These are phyloP conservation scores for Ceratobasidium sp. DNA, from an alignment of 1,284 basidiomycete species.

Conservation along the genomic window DNA sequence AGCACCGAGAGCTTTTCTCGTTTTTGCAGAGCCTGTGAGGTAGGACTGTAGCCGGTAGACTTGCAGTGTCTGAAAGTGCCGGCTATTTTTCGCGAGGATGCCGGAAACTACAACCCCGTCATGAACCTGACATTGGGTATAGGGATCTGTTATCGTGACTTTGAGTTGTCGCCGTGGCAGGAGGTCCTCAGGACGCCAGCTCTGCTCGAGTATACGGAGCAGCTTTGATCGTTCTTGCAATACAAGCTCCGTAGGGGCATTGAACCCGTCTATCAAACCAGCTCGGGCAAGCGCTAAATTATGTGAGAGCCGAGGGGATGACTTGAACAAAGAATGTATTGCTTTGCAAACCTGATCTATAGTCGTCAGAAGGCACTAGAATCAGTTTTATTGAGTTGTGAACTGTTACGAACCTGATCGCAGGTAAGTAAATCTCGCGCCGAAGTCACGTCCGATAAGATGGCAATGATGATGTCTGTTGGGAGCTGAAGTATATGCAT, in stretches of 20 bases:
- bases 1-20: too few species aligned
- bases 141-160: constrained; percentile 10
- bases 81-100: neutral
- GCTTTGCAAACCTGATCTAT: constrained; percentile 20
- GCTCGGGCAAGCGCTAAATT: constrained; percentile 17
- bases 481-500: constrained; percentile 34
- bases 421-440: constrained; percentile 1
- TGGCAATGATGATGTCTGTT: constrained; percentile 18
- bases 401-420: constrained; percentile 4
- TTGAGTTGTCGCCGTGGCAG: constrained; percentile 27
- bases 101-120: constrained; percentile 25
- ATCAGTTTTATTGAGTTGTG: too few species aligned
- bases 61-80: neutral
- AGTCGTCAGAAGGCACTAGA: neutral
- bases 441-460: constrained; percentile 14
- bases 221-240: constrained; percentile 14
- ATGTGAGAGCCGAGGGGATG: constrained; percentile 24
- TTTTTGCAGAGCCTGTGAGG: constrained; percentile 17
- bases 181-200: constrained; percentile 10
- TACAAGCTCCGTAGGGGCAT: neutral
- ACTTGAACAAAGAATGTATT: constrained; percentile 8
- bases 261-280: constrained; percentile 13
- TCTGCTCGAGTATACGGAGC: constrained; percentile 6
- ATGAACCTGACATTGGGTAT: neutral
- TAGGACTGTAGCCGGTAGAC: constrained; percentile 25